Evolutionary conservation across 2,329 filamentous ascomycete species (phyloP).

Genomic region (Nannizziopsis barbatae): DNA sequence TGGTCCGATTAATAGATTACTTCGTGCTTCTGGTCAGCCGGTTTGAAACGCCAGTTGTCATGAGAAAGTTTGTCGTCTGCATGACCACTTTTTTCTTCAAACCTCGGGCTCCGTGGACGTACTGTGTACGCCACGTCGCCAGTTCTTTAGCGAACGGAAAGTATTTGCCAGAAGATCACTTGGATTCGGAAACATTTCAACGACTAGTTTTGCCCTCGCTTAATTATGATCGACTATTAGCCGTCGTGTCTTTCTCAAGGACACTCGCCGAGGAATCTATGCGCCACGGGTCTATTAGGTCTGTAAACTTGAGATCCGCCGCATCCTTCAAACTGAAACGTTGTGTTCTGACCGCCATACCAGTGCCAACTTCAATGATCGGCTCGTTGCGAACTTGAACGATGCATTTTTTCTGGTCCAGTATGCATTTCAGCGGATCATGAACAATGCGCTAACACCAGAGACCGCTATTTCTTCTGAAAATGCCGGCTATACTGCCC

Average conservation of each 20-base stretch:
- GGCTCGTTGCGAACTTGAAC: slow-evolving; percentile 24
- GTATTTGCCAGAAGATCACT: slow-evolving; percentile 27
- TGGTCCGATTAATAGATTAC: slow-evolving; percentile 33
- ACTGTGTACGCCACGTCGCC: slow-evolving; percentile 28
- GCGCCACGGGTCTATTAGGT: slow-evolving; percentile 12
- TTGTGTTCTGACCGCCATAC: slow-evolving; percentile 3
- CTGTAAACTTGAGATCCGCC: background rate
- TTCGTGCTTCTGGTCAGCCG: slow-evolving; percentile 33
- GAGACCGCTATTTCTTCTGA: slow-evolving; percentile 15
- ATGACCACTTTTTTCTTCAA: slow-evolving; percentile 37
- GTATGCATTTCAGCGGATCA: slow-evolving; percentile 27
- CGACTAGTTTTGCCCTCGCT: slow-evolving; percentile 28
- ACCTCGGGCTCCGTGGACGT: slow-evolving; percentile 29
- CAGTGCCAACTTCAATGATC: slow-evolving; percentile 14
- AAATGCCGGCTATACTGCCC: slow-evolving; percentile 17
- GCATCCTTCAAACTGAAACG: background rate
- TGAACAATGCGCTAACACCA: slow-evolving; percentile 18
- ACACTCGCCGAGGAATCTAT: slow-evolving; percentile 33
- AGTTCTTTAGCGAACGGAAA: slow-evolving; percentile 31
- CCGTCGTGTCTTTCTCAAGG: slow-evolving; percentile 31
- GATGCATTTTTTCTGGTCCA: slow-evolving; percentile 30
- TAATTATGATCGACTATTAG: slow-evolving; percentile 26
- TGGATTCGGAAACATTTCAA: slow-evolving; percentile 23
- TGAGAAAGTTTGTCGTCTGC: slow-evolving; percentile 39
- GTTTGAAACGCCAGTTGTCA: slow-evolving; percentile 30